phyloP scores from a whole-genome alignment of 768 basidiomycete genomes.

The Collybia mongolica region DNA sequence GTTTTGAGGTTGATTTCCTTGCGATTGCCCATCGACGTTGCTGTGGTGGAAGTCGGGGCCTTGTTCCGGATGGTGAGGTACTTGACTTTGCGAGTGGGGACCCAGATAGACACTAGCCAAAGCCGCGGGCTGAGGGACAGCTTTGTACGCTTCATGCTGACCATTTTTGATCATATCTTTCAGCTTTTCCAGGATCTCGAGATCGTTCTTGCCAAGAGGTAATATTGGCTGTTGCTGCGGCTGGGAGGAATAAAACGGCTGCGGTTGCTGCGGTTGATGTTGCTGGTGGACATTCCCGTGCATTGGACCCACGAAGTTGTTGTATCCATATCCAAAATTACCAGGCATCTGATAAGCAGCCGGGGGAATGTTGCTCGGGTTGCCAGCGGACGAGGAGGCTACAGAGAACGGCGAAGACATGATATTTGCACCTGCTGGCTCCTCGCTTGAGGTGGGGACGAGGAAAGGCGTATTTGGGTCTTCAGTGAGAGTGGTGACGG shows the following conservation, averaged over 20 bases:
- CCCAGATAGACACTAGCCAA: conserved; percentile 69
- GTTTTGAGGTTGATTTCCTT: conserved; percentile 27
- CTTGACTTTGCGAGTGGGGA: conserved; percentile 26
- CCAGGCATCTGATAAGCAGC: conserved; percentile 30
- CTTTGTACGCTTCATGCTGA: conserved; percentile 71
- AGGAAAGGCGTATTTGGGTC: conserved; percentile 55
- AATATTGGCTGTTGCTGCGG: conserved; percentile 23
- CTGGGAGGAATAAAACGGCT: conserved; percentile 19
- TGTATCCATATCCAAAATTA: conserved; percentile 38
- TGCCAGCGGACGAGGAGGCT: conserved; percentile 28
- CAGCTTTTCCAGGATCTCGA: conserved; percentile 73
- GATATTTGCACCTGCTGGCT: conserved; percentile 34
- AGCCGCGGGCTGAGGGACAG: conserved; percentile 61
- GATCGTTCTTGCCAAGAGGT: conserved; percentile 60
- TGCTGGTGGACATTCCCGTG: conserved; percentile 25
- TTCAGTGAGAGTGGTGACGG: conserved; percentile 66
- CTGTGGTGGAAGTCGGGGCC: conserved; percentile 21
- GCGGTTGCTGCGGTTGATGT: conserved; percentile 20
- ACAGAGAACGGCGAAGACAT: conserved; percentile 38
- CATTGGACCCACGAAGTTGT: conserved; percentile 28
- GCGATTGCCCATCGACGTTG: conserved; percentile 24
- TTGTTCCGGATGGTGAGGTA: conserved; percentile 17
- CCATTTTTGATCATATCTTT: conserved; percentile 69
- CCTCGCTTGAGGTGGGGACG: conserved; percentile 51
- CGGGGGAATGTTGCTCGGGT: conserved; percentile 23